Evolutionary conservation across 441 rosid genomes (phyloP).

Genomic region (Rhodomyrtus psidioides): DNA sequence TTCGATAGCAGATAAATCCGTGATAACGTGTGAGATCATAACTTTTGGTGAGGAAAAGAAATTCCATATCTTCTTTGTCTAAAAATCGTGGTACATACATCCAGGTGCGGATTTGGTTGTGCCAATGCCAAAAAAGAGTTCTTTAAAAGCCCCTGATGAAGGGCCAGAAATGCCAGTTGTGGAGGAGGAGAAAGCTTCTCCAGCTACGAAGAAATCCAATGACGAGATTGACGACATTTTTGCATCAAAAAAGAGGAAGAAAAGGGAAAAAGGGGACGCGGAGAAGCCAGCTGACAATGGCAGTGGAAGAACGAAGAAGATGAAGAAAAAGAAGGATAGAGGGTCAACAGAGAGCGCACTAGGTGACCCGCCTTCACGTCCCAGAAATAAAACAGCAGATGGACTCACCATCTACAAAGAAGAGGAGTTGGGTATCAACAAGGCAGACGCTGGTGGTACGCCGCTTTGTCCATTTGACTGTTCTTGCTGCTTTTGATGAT

Average conservation of each 20-base stretch:
- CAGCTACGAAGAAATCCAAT: slow-evolving; percentile 18
- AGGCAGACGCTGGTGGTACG: slow-evolving; percentile 44
- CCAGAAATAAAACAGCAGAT: slow-evolving; percentile 41
- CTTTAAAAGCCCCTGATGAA: slow-evolving; percentile 14
- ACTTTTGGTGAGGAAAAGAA: background rate
- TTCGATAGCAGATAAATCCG: background rate
- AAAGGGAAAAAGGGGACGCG: background rate
- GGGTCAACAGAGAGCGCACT: slow-evolving; percentile 14
- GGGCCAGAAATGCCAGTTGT: slow-evolving; percentile 9
- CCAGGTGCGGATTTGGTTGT: background rate
- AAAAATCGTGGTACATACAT: background rate
- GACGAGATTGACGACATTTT: slow-evolving; percentile 48
- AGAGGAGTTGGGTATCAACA: slow-evolving; percentile 57
- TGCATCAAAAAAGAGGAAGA: slow-evolving; percentile 32
- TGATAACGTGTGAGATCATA: background rate
- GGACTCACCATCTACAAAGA: slow-evolving; percentile 38
- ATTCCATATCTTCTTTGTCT: background rate
- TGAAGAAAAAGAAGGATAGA: slow-evolving; percentile 20
- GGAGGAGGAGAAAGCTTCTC: slow-evolving; percentile 12
- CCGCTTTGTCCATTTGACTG: slow-evolving; percentile 53
- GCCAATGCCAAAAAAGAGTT: slow-evolving; percentile 22
- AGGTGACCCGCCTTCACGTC: slow-evolving; percentile 9
- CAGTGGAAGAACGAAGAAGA: slow-evolving; percentile 2
- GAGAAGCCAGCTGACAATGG: background rate
- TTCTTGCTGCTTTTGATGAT: background rate